Percentiles rank a stretch among this genome's conserved stretches.
Evolutionary conservation across 108 stramenopile genomes (phyloP).

Genomic region (Parmales sp.): DNA sequence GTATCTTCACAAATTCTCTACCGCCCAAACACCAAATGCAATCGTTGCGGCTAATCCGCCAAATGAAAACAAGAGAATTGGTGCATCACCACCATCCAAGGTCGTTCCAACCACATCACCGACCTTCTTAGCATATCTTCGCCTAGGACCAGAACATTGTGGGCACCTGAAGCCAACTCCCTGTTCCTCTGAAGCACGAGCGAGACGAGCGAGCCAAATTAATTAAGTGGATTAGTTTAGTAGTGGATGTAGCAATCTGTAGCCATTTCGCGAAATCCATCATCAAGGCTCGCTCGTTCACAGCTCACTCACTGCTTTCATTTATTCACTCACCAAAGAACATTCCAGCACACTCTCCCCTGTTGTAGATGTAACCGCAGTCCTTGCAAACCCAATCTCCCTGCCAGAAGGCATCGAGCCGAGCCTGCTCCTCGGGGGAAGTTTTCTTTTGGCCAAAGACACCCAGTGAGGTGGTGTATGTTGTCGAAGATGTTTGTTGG

Average conservation of each 20-base stretch:
- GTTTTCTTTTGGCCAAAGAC: slow-evolving; percentile 73
- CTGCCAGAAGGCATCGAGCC: slow-evolving; percentile 68
- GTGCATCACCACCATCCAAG: slow-evolving; percentile 89
- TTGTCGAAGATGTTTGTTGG: too few species aligned
- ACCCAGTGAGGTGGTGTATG: not conserved
- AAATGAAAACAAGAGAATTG: slow-evolving; percentile 84
- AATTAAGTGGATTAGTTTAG: not conserved
- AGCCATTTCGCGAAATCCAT: too few species aligned
- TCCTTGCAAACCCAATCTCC: slow-evolving; percentile 98
- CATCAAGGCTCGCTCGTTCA: too few species aligned
- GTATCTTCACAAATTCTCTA: slow-evolving; percentile 69
- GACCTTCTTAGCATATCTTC: slow-evolving; percentile 94
- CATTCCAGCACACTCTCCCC: slow-evolving; percentile 81
- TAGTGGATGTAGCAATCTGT: not conserved
- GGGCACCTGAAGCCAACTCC: slow-evolving; percentile 87
- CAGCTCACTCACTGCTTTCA: too few species aligned
- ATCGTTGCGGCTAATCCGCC: slow-evolving; percentile 79
- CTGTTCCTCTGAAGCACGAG: too few species aligned
- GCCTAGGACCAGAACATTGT: slow-evolving; percentile 92
- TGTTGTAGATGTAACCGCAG: slow-evolving; percentile 93
- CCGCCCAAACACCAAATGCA: slow-evolving; percentile 78
- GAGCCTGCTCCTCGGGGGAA: slow-evolving; percentile 47
- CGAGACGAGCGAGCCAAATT: not conserved
- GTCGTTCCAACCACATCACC: slow-evolving; percentile 90
- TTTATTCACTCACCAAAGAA: slow-evolving; percentile 55